Base-by-base conservation (phyloP, 208 protist genomes). In the Leishmania martiniquensis region DNA sequence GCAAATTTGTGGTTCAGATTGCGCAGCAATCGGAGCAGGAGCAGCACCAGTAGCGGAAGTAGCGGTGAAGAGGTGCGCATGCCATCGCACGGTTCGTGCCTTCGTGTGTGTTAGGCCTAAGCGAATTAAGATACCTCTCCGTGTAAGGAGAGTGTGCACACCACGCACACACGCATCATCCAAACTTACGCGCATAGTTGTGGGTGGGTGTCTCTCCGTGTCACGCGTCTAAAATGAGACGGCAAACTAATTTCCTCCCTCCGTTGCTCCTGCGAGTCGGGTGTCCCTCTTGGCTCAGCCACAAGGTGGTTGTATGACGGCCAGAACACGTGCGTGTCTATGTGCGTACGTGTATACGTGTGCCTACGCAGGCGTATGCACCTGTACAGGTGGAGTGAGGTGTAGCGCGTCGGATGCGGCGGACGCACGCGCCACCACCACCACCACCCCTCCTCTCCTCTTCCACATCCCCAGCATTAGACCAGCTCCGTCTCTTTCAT, bases 1-100 rank as follows among this genome's bases (percentile, higher is more conserved):
- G 93, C 52, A 95, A 95, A 78, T 97, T 95, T 85, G 90, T 97
- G 29, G 93, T 97, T 49, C 89, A 93, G 67, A 95, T 95, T 73
- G 88, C 89, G 39, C 72, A 80, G 68, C 76, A 81, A 52, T 65
- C 39, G 62, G 60, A 81, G 65, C 66, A 74, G 68, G 68, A 32
- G 4, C 49, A 72, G 29, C 68, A 57, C 47, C 32, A 69, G 42
- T 29, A 47, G 72, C 44, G 66, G 32, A 74, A 20, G 52, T 59
- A 25, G 17, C 12, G 34, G 44, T 42, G 45, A 59, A 52, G 44
- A 12, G 68, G 9, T 37, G 34, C 47, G 22, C 45, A 25, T 45
- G 63, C 32, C 22, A 69, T 69, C 12, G 22, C 65, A 32, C 32
- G n/a, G 13, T 42, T 69, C 49, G 42, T 47, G 39, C 65, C 39